Percentiles rank a stretch among this genome's conserved stretches.
These are phyloP conservation scores for Hirsutella minnesotensis DNA, from an alignment of 2,329 filamentous ascomycete genomes.

Conservation along the genomic window DNA sequence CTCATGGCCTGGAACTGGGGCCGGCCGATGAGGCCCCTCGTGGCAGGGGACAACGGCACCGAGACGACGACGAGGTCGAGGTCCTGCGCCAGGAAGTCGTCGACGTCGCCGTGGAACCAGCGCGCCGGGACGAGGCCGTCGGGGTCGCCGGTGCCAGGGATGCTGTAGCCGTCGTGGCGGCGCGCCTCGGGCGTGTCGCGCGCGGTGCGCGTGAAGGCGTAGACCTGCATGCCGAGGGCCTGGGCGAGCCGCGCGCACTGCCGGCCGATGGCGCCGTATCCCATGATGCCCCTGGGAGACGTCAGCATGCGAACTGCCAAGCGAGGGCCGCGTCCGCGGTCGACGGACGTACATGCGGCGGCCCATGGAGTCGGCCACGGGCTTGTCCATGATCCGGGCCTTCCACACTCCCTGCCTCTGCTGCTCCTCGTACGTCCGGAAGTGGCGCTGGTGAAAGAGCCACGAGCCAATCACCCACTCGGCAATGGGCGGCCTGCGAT, in stretches of 20 bases:
- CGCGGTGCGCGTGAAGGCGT: conserved; percentile 54
- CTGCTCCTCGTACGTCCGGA: conserved; percentile 15
- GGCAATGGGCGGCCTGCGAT: conserved; percentile 22
- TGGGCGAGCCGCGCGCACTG: conserved; percentile 34
- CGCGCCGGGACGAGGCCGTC: conserved; percentile 26
- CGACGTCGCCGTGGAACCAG: conserved; percentile 30
- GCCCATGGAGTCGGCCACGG: conserved; percentile 18
- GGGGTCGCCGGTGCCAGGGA: conserved; percentile 46
- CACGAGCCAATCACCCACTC: conserved; percentile 28
- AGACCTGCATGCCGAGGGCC: conserved; percentile 53
- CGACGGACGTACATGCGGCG: conserved; percentile 18
- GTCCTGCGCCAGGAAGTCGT: conserved; percentile 29
- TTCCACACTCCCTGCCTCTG: conserved; percentile 18
- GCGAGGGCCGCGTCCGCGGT: background rate
- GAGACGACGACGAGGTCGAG: conserved; percentile 32
- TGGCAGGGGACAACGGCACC: conserved; percentile 26
- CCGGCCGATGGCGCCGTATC: conserved; percentile 33
- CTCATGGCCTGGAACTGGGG: conserved; percentile 28
- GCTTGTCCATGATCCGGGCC: conserved; percentile 5
- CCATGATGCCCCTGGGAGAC: conserved; percentile 22
- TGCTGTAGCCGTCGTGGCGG: conserved; percentile 46
- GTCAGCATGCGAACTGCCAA: background rate
- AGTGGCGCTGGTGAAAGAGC: conserved; percentile 20
- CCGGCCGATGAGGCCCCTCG: conserved; percentile 27
- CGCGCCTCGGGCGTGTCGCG: conserved; percentile 46